phyloP scores from a whole-genome alignment of 805 yeast species.

The Suhomyces sp. region DNA sequence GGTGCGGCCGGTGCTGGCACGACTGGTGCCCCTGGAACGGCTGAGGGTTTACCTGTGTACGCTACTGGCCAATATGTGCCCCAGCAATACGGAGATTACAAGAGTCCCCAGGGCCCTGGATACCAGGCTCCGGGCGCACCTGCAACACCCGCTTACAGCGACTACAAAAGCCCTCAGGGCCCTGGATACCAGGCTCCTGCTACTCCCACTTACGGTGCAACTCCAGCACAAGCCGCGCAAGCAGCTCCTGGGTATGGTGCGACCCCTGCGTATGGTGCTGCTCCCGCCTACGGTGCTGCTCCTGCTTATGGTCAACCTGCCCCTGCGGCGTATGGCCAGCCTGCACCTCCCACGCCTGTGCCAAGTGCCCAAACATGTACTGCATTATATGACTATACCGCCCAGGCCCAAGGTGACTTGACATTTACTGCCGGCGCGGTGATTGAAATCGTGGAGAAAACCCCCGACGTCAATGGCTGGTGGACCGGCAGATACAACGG shows the following conservation, averaged over 20 bases:
- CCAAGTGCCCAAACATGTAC: conserved; percentile 62
- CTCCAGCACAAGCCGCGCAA: conserved; percentile 11
- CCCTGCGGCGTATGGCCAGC: conserved; percentile 20
- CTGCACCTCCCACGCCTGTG: conserved; percentile 29
- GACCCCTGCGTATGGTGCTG: conserved; percentile 14
- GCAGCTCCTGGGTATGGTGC: conserved; percentile 7
- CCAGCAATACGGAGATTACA: conserved; percentile 25
- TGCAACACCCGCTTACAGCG: conserved; percentile 7
- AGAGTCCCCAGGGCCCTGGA: conserved; percentile 14
- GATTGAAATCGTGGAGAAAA: conserved; percentile 78
- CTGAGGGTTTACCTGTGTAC: conserved; percentile 9
- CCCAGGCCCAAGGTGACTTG: conserved; percentile 92
- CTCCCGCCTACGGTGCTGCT: conserved; percentile 23
- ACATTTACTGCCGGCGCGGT: conserved; percentile 83
- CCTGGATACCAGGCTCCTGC: not conserved
- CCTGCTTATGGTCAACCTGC: conserved; percentile 9
- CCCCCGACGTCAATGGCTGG: conserved; percentile 90
- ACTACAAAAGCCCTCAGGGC: not conserved
- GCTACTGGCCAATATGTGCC: conserved; percentile 16
- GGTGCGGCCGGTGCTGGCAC: conserved; percentile 19
- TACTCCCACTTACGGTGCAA: conserved; percentile 12
- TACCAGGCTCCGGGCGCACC: conserved; percentile 7
- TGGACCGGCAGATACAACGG: conserved; percentile 93
- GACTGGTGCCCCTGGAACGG: conserved; percentile 18
- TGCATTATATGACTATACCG: conserved; percentile 86